A percentile compares a stretch with the other conserved stretches of the same genome.
Evolutionary conservation across 345 rosid genomes (phyloP).

Genomic region (Dovyalis caffra): DNA sequence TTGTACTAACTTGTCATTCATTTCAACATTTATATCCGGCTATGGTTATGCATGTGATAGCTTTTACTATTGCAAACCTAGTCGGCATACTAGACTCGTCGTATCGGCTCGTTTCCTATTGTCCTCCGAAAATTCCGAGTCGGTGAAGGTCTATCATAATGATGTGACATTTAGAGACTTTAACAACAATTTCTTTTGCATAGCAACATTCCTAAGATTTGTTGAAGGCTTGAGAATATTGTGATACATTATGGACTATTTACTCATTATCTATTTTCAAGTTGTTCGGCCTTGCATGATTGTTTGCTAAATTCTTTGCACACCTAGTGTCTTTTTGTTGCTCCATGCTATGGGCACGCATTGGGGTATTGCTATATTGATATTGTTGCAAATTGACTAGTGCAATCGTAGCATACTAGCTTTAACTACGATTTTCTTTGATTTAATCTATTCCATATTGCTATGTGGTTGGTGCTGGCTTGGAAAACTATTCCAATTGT

Average conservation of each 20-base stretch:
- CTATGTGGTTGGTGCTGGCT: slow-evolving; percentile 78
- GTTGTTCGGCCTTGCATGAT: neutral
- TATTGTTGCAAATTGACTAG: neutral
- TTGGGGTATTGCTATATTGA: neutral
- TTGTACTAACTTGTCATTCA: neutral
- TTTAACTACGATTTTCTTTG: neutral
- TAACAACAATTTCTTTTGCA: neutral
- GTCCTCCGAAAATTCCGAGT: neutral
- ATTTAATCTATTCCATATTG: slow-evolving; percentile 43
- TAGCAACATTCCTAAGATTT: neutral
- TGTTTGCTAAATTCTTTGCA: neutral
- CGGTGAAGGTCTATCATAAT: neutral
- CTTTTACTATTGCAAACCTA: neutral
- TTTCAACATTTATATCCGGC: neutral
- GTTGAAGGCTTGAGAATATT: neutral
- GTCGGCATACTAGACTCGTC: neutral
- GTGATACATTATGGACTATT: neutral
- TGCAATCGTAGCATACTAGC: neutral
- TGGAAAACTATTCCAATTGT: slow-evolving; percentile 65
- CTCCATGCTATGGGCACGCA: neutral
- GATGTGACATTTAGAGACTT: neutral
- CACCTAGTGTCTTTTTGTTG: neutral
- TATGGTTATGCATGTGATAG: neutral
- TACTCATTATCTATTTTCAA: neutral
- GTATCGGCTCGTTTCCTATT: neutral